Conservation (phyloP, 1,284 basidiomycete genomes). For the Sporisorium iseilematis-ciliati region DNA sequence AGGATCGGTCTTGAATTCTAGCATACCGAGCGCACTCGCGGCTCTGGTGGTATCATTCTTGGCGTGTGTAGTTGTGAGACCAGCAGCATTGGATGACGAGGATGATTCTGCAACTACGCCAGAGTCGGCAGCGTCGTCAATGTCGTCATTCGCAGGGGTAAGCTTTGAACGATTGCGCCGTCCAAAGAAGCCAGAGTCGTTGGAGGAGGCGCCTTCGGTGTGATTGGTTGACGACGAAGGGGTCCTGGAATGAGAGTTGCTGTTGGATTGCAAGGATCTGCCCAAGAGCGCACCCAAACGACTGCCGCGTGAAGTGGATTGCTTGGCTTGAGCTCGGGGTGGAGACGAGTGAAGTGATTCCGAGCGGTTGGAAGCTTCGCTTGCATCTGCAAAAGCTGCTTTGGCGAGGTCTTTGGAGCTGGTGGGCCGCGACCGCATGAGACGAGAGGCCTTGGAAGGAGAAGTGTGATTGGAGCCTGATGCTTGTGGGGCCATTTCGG, state of each 20-base stretch:
- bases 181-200: slow-evolving; percentile 37
- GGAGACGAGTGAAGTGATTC: slow-evolving; percentile 22
- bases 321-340: slow-evolving; percentile 8
- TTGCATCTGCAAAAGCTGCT: slow-evolving; percentile 11
- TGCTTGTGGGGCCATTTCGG: background rate
- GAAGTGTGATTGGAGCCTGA: slow-evolving; percentile 16
- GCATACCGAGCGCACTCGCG: slow-evolving; percentile 30
- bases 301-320: slow-evolving; percentile 26
- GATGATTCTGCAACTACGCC: background rate
- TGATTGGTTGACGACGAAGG: slow-evolving; percentile 26
- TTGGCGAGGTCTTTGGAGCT: slow-evolving; percentile 20
- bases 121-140: background rate
- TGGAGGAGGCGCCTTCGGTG: slow-evolving; percentile 19
- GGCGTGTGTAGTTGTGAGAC: background rate
- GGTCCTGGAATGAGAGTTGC: slow-evolving; percentile 13
- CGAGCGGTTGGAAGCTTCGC: slow-evolving; percentile 9
- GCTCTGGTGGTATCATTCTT: slow-evolving; percentile 9
- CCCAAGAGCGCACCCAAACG: slow-evolving; percentile 38
- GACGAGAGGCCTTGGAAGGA: slow-evolving; percentile 15
- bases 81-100: background rate
- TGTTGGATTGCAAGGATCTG: slow-evolving; percentile 11
- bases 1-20: slow-evolving; percentile 19
- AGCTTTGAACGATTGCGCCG: slow-evolving; percentile 24
- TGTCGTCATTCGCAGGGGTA: slow-evolving; percentile 7
- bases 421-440: slow-evolving; percentile 5